Base-by-base conservation (phyloP, 1,284 basidiomycete genomes). In the Rhodotorula mucilaginosa region DNA sequence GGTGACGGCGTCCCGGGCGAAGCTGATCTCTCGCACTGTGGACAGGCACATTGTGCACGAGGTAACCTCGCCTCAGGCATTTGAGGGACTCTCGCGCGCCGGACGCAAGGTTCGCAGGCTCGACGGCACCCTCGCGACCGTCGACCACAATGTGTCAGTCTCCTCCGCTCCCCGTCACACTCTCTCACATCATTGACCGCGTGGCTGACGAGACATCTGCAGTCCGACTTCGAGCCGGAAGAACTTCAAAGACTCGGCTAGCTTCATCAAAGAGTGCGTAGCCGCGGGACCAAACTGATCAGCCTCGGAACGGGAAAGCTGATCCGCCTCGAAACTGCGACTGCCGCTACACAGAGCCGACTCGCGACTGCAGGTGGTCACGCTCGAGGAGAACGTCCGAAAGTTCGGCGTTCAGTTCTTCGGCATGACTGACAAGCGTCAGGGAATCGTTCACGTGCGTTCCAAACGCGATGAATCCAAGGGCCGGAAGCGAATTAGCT, bases 321-420 rank as follows among this genome's bases (percentile, higher is more conserved):
- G 15, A 60, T 21, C 15, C 39, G 39, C 39, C 39, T 13, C 39
- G 39, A 1, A 10, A 12, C 2, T 12, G 29, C 13, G 5, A 3
- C 18, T 48, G 7, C 18, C 10, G 21, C 19, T n/a, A n/a, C 16
- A 39, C 60, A 76, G 75, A 65, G 89, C 91, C 52, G 94, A 97
- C 79, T 95, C 93, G 18, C 87, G 92, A 62, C 90, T 90, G n/a
- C 95, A 97, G 84, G 92, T 91, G 78, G 83, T 87, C 73, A 92
- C 93, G 21, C 85, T 97, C 64, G 94, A 97, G 82, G 92, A 94
- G 54, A 96, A 97, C 77, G 94, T 97, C 49, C 94, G 94, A 81
- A 91, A 91, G 80, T 97, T 97, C 79, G 94, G 94, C 29, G 82
- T 97, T 76, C 95, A 93, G 46, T 97, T 96, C 82, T 97, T 97